Evolutionary conservation across 2,329 filamentous ascomycete species (phyloP).

Genomic region (Juglanconis juglandina): DNA sequence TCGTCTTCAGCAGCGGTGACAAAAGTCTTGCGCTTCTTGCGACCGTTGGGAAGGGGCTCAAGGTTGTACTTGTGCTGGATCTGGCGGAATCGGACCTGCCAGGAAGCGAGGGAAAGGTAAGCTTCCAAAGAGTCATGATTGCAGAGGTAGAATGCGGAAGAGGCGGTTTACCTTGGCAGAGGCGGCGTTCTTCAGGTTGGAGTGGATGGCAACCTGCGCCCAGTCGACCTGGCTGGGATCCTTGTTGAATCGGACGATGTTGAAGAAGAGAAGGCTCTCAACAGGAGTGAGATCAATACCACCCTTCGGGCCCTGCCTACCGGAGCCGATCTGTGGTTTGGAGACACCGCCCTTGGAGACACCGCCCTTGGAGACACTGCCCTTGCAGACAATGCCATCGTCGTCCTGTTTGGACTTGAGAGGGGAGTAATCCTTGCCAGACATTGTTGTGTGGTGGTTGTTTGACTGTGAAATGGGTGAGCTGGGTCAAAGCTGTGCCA

Average conservation of each 20-base stretch:
- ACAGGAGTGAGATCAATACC: conserved; percentile 5
- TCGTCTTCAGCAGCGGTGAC: background rate
- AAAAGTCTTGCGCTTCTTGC: background rate
- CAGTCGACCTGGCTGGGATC: background rate
- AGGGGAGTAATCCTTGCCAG: background rate
- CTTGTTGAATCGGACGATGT: conserved; percentile 13
- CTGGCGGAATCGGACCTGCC: conserved; percentile 14
- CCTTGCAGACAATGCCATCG: background rate
- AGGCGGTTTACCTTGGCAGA: conserved; percentile 6
- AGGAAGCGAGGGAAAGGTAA: background rate
- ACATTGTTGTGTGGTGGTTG: background rate
- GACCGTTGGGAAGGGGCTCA: background rate
- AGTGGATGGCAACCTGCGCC: conserved; percentile 3
- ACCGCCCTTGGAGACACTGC: background rate
- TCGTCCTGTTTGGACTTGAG: background rate
- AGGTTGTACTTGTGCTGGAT: conserved; percentile 9
- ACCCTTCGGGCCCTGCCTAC: background rate
- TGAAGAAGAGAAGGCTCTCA: conserved; percentile 14
- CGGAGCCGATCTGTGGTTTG: background rate
- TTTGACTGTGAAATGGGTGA: no score
- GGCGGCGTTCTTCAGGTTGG: conserved; percentile 10
- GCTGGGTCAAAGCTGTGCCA: no score
- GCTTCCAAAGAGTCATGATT: background rate
- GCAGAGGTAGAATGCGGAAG: background rate
- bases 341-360: background rate